Evolutionary conservation across 768 basidiomycete species (phyloP).

Genomic region (Daedalea quercina): DNA sequence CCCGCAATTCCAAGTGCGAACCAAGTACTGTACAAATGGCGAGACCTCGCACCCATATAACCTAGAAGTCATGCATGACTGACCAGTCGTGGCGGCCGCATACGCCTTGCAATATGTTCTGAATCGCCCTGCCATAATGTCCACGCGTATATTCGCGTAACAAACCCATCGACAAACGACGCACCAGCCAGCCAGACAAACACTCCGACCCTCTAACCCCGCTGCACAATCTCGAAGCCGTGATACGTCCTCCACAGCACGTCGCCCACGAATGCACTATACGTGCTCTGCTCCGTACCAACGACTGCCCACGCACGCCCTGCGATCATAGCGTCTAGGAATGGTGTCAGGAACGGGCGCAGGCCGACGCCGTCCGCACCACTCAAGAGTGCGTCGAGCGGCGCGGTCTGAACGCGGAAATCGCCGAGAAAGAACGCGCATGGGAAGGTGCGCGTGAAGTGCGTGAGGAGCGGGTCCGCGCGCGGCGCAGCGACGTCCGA

Average conservation of each 20-base stretch:
- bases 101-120: no score
- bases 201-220: conserved; percentile 5
- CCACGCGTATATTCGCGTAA: no score
- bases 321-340: conserved; percentile 68
- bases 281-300: conserved; percentile 72
- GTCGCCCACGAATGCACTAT: conserved; percentile 61
- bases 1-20: no score
- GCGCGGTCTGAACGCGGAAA: conserved; percentile 28
- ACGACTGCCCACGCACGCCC: conserved; percentile 50
- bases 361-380: conserved; percentile 43
- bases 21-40: no score
- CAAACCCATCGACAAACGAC: no score
- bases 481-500: conserved; percentile 45
- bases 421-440: conserved; percentile 55
- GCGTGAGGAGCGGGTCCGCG: conserved; percentile 34
- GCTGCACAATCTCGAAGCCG: conserved; percentile 37
- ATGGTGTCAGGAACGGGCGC: conserved; percentile 44
- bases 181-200: no score
- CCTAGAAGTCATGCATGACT: no score
- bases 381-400: conserved; percentile 33
- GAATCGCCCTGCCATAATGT: no score
- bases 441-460: conserved; percentile 51
- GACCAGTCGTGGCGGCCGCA: no score
- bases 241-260: conserved; percentile 61
- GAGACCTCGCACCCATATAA: no score